Conservation (phyloP, 2,329 filamentous ascomycete genomes). For the Colletotrichum noveboracense region DNA sequence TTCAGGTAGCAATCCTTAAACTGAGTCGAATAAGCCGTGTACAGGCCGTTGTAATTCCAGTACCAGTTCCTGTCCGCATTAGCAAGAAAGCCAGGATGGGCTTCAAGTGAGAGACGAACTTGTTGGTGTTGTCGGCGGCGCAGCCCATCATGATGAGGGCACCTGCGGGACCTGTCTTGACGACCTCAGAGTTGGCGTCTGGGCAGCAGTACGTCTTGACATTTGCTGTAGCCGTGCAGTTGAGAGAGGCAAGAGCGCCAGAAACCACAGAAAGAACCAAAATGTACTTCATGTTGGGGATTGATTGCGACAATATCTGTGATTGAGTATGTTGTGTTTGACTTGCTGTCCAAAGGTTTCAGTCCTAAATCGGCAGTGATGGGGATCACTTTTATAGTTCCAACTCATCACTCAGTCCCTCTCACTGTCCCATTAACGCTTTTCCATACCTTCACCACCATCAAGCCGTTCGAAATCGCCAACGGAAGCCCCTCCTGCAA, state of each 20-base stretch:
- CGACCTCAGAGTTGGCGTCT: constrained; percentile 17
- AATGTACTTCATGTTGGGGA: background rate
- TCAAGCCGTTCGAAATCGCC: fast-evolving
- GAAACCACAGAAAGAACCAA: background rate
- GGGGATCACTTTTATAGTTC: background rate
- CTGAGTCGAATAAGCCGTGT: constrained; percentile 20
- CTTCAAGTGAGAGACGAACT: background rate
- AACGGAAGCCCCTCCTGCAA: background rate
- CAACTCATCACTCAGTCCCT: background rate
- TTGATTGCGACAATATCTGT: fast-evolving
- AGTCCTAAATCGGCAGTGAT: background rate
- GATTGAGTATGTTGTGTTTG: background rate
- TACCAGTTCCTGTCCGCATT: constrained; percentile 9
- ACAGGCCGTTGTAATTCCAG: constrained; percentile 24
- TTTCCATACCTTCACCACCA: background rate
- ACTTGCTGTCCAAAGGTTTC: background rate
- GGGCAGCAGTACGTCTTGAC: constrained; percentile 24
- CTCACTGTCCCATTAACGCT: fast-evolving
- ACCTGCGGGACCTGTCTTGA: constrained; percentile 16
- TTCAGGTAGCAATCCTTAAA: constrained; percentile 20
- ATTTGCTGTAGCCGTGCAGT: constrained; percentile 15
- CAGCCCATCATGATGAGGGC: constrained; percentile 21
- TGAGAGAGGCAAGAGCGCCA: constrained; percentile 19
- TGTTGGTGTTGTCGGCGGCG: constrained; percentile 19
- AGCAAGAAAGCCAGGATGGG: background rate